These are phyloP conservation scores for Sungouiozyma ichnusensis DNA, from an alignment of 805 yeast genomes.

Conservation along the genomic window DNA sequence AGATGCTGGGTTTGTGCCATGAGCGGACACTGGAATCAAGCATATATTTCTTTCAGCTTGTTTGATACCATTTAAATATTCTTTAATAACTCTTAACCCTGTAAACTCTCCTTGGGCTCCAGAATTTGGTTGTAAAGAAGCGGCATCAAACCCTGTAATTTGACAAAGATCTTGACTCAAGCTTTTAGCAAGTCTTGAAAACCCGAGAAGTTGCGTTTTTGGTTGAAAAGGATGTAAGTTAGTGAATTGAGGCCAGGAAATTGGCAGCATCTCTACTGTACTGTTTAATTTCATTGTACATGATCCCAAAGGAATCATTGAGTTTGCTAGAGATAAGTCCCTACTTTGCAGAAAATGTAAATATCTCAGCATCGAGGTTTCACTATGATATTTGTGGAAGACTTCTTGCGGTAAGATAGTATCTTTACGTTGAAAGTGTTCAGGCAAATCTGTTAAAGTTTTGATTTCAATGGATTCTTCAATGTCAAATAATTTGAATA, in stretches of 20 bases:
- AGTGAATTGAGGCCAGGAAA: slow-evolving; percentile 89
- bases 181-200: slow-evolving; percentile 60
- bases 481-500: slow-evolving; percentile 46
- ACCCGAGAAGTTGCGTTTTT: slow-evolving; percentile 77
- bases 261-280: slow-evolving; percentile 88
- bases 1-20: slow-evolving; percentile 97
- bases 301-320: slow-evolving; percentile 96
- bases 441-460: slow-evolving; percentile 42
- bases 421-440: slow-evolving; percentile 44
- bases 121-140: slow-evolving; percentile 91
- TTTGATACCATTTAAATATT: slow-evolving; percentile 62
- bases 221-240: slow-evolving; percentile 92
- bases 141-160: slow-evolving; percentile 86
- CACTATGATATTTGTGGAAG: slow-evolving; percentile 82
- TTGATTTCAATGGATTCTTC: slow-evolving; percentile 12
- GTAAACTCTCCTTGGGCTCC: slow-evolving; percentile 99
- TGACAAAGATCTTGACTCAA: slow-evolving; percentile 78
- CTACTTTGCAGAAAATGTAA: slow-evolving; percentile 73
- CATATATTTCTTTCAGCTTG: slow-evolving; percentile 72
- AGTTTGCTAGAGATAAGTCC: slow-evolving; percentile 86
- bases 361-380: slow-evolving; percentile 90
- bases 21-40: slow-evolving; percentile 93
- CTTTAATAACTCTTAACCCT: slow-evolving; percentile 77
- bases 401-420: slow-evolving; percentile 59
- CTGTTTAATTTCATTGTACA: slow-evolving; percentile 97